A percentile compares a stretch with the other conserved stretches of the same genome.
Evolutionary conservation across 1,284 basidiomycete genomes (phyloP).

Genomic region (Pseudomicrostroma phylloplanum): DNA sequence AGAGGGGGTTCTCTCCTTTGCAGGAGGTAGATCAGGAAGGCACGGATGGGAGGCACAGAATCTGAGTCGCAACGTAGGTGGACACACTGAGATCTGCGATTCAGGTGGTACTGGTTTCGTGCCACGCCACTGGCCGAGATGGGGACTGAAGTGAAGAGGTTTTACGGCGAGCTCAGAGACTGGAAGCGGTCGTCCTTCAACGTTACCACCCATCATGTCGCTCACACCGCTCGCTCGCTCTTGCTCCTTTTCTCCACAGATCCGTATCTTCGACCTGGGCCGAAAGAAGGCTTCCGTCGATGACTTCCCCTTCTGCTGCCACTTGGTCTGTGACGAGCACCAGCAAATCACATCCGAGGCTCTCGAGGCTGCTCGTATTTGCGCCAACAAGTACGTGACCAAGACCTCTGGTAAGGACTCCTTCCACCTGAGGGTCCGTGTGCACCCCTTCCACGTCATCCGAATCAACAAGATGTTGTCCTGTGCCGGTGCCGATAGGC

Average conservation of each 20-base stretch:
- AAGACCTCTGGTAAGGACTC: slow-evolving; percentile 98
- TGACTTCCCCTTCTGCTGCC: slow-evolving; percentile 78
- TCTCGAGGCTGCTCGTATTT: slow-evolving; percentile 96
- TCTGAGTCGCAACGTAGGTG: too few species aligned
- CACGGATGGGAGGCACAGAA: too few species aligned
- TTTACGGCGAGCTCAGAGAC: too few species aligned
- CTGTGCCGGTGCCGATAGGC: slow-evolving; percentile 94
- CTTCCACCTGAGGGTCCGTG: slow-evolving; percentile 95
- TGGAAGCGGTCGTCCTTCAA: too few species aligned
- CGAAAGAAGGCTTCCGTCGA: slow-evolving; percentile 85
- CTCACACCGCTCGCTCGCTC: too few species aligned
- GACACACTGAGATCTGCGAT: too few species aligned
- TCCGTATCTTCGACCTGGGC: slow-evolving; percentile 66
- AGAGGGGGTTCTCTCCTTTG: too few species aligned
- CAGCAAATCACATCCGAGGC: slow-evolving; percentile 95
- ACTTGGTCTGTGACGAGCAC: slow-evolving; percentile 96
- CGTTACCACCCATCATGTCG: too few species aligned
- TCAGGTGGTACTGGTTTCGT: too few species aligned
- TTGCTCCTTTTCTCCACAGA: slow-evolving; percentile 17
- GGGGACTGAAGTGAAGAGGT: too few species aligned
- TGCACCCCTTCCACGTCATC: slow-evolving; percentile 97
- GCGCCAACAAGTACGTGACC: slow-evolving; percentile 98
- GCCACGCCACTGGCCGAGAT: too few species aligned
- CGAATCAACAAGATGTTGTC: slow-evolving; percentile 99
- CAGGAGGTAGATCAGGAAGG: too few species aligned